Evolutionary conservation across 495 filamentous ascomycete genomes (phyloP), one percentile per base, ranked within the genome.

Genomic region (Talaromyces wortmannii): DNA sequence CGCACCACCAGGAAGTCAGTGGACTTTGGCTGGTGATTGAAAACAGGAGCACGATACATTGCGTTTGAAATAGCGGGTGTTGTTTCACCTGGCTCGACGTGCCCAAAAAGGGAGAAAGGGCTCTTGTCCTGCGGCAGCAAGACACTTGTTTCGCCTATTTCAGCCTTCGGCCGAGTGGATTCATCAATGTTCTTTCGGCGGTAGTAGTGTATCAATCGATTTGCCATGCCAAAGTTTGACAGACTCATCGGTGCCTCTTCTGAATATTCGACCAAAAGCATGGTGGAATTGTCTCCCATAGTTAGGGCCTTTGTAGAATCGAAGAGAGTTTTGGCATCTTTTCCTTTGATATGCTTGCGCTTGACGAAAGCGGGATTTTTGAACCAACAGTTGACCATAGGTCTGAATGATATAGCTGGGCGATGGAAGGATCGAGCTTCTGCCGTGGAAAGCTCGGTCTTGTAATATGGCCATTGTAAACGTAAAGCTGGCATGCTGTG

Each of bases 191-290:
- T 87, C 64, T 89, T 94, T 32, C 91, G 86, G 13, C 94, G 87
- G 64, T 96, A 96, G 71, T 97, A 97, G 62, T 97, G 97, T 71
- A 97, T 88, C 43, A 97, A 82, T 43, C 89, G 86, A 65, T 84
- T 92, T 50, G 90, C 92, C 94, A 99, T 99, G 57, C 92, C 94
- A 59, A 96, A 92, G 67, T 95, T 95, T 7, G 94, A 96, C 57
- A 99, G 76, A 55, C 92, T 88, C 11, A 83, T 87, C 1, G 94
- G 94, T 53, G 88, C 87, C 67, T 97, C 90, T 65, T 99, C 94
- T 10, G 90, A 94, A 69, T 97, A 97, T 71, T 99, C 94, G 32
- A 97, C 83, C 13, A 99, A 77, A 7, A 96, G 74, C 13, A 87
- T 84, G 23, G 82, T 85, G 0, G 95, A 91, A 63, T 92, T 96